phyloP scores from a whole-genome alignment of 2,329 filamentous ascomycete genomes.

The Cladophialophora yegresii region DNA sequence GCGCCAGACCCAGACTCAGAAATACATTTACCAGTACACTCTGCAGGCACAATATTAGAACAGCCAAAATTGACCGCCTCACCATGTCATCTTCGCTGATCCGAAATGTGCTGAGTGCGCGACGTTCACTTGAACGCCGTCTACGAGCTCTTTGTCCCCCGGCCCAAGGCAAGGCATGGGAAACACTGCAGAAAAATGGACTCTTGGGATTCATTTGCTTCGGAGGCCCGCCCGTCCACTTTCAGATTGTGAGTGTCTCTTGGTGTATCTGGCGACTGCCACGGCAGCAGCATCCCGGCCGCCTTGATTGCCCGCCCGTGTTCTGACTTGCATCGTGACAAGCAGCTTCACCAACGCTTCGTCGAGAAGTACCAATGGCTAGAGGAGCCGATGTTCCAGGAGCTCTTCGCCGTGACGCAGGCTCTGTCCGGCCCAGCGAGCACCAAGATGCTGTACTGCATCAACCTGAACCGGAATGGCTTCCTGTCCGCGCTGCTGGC shows the following conservation, averaged over 20 bases:
- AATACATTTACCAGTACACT: no score
- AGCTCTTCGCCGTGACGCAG: conserved; percentile 70
- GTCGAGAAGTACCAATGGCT: conserved; percentile 20
- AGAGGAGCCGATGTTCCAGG: conserved; percentile 58
- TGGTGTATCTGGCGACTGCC: neutral
- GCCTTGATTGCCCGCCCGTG: neutral
- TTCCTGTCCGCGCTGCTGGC: conserved; percentile 59
- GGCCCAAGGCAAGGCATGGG: neutral
- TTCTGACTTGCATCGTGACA: neutral
- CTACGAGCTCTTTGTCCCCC: neutral
- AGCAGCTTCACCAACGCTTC: conserved; percentile 17
- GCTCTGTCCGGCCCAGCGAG: conserved; percentile 67
- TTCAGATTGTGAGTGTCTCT: conserved; percentile 56
- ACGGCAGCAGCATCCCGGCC: neutral
- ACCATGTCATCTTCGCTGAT: conserved; percentile 4
- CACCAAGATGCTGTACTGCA: conserved; percentile 71
- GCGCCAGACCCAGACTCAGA: neutral
- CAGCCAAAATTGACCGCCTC: neutral
- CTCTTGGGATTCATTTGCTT: conserved; percentile 66
- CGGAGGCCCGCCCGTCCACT: conserved; percentile 69
- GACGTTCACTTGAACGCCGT: conserved; percentile 2
- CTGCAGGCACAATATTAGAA: neutral
- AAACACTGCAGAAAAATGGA: conserved; percentile 13
- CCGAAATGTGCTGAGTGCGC: neutral
- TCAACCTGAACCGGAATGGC: conserved; percentile 66